phyloP scores from a whole-genome alignment of 2,329 filamentous ascomycete species.

The Hypocreales sp. region DNA sequence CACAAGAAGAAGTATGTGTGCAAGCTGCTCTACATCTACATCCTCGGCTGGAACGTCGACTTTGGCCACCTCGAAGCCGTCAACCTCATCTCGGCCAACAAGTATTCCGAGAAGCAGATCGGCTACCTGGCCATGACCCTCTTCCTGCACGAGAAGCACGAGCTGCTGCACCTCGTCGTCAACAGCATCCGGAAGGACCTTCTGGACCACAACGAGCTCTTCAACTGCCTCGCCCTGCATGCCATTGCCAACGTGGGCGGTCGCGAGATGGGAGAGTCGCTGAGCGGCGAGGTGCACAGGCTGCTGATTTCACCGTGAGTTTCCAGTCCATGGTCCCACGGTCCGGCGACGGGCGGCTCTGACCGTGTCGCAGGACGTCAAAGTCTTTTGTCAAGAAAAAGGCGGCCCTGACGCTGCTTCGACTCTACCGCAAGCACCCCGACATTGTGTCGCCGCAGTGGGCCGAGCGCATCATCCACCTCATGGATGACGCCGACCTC shows the following conservation, averaged over 20 bases:
- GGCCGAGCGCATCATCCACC: slow-evolving; percentile 94
- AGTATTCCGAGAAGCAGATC: slow-evolving; percentile 99
- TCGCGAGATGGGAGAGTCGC: slow-evolving; percentile 89
- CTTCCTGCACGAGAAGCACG: slow-evolving; percentile 93
- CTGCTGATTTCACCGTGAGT: slow-evolving; percentile 86
- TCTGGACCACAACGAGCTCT: slow-evolving; percentile 87
- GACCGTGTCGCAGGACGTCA: slow-evolving; percentile 33
- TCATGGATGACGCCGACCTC: slow-evolving; percentile 93
- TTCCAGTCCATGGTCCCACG: no score
- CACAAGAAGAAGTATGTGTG: slow-evolving; percentile 99
- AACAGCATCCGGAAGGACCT: slow-evolving; percentile 98
- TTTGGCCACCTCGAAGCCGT: slow-evolving; percentile 97
- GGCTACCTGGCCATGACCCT: slow-evolving; percentile 95
- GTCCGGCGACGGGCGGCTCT: slow-evolving; percentile 3
- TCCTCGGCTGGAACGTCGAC: slow-evolving; percentile 96
- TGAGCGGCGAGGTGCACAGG: slow-evolving; percentile 83
- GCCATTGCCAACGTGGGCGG: slow-evolving; percentile 96
- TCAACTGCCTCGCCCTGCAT: slow-evolving; percentile 92
- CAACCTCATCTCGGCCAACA: slow-evolving; percentile 89
- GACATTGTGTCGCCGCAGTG: slow-evolving; percentile 91
- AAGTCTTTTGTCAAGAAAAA: slow-evolving; percentile 99
- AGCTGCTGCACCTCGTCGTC: slow-evolving; percentile 87
- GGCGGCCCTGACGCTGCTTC: slow-evolving; percentile 81
- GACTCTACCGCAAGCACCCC: slow-evolving; percentile 86
- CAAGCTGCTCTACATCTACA: slow-evolving; percentile 99